Evolutionary conservation across 2,329 filamentous ascomycete genomes (phyloP), one percentile per base, ranked within the genome.

Genomic region (Verticillium klebahnii): DNA sequence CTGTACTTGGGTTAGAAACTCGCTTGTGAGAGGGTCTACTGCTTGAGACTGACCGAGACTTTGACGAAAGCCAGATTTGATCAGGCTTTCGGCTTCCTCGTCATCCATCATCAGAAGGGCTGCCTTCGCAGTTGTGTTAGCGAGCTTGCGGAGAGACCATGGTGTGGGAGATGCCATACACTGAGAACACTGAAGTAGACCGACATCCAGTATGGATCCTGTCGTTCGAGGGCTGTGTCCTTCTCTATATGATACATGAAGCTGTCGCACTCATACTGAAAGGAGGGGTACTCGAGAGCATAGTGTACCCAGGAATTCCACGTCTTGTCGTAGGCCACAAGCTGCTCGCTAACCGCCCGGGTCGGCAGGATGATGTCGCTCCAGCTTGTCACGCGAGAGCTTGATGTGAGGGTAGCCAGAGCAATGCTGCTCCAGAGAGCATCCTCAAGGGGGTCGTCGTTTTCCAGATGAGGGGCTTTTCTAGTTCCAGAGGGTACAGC

Each of bases 281-380:
- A 68, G n/a, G 5, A 19, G 3, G 66, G 66, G 54, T 68, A 64
- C 25, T 65, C 60, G 4, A 67, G 56, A 29, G 66, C 66, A 55
- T 59, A 68, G 59, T 68, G 66, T 15, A 66, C 62, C 66, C 64
- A 67, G 17, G 64, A 67, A 14, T 60, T 67, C 65, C 65, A 67
- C 17, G 59, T 58, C 34, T 58, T 55, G 23, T 64, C 63, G 17
- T 59, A 64, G 1, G 61, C 61, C 12, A 64, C 32, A 14, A 64
- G 61, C 19, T 39, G 55, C 25, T 61, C 45, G 52, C 59, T 64
- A 1, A 50, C 25, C 31, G 14, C 15, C 1, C 29, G 25, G 12
- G 5, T 45, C 7, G 57, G 63, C 68, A 7, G 54, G 54, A 56
- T 17, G 17, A 56, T 56, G 12, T 56, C 54, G 29, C 14, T 32